phyloP scores from a whole-genome alignment of 768 basidiomycete species.

The Coprinopsis sp. region DNA sequence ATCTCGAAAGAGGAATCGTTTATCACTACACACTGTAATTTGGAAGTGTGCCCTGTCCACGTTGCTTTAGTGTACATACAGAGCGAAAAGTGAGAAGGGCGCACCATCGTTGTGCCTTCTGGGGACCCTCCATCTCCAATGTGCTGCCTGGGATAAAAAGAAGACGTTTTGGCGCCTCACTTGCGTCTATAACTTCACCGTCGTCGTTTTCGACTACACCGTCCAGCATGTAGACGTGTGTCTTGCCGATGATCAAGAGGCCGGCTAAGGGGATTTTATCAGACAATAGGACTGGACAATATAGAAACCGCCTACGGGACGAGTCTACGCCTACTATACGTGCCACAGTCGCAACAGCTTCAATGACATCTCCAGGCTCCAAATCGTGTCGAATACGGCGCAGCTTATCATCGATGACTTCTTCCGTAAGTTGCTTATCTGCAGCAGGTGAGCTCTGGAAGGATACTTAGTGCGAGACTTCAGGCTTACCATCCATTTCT shows the following conservation, averaged over 20 bases:
- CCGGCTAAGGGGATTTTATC: too few relatives aligned
- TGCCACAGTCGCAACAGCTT: conserved; percentile 81
- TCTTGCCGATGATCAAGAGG: conserved; percentile 79
- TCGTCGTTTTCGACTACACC: conserved; percentile 83
- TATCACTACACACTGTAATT: conserved; percentile 71
- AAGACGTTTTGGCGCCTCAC: conserved; percentile 75
- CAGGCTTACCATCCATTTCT: conserved; percentile 50
- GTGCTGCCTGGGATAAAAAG: conserved; percentile 84
- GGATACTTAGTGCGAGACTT: background rate
- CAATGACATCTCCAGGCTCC: conserved; percentile 86
- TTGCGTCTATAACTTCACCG: conserved; percentile 85
- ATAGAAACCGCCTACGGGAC: conserved; percentile 57
- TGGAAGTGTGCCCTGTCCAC: conserved; percentile 68
- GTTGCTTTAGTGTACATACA: conserved; percentile 4
- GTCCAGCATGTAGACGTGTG: conserved; percentile 86
- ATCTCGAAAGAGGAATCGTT: conserved; percentile 85
- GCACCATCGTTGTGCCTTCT: conserved; percentile 80
- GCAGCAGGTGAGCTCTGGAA: background rate
- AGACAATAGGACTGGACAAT: background rate
- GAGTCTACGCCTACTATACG: conserved; percentile 89
- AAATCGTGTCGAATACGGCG: conserved; percentile 81
- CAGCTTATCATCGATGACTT: conserved; percentile 84
- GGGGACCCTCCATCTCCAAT: conserved; percentile 73
- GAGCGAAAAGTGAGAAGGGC: conserved; percentile 11
- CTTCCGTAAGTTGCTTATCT: conserved; percentile 65